phyloP scores from a whole-genome alignment of 1,284 basidiomycete species.

The Irpex sp. region DNA sequence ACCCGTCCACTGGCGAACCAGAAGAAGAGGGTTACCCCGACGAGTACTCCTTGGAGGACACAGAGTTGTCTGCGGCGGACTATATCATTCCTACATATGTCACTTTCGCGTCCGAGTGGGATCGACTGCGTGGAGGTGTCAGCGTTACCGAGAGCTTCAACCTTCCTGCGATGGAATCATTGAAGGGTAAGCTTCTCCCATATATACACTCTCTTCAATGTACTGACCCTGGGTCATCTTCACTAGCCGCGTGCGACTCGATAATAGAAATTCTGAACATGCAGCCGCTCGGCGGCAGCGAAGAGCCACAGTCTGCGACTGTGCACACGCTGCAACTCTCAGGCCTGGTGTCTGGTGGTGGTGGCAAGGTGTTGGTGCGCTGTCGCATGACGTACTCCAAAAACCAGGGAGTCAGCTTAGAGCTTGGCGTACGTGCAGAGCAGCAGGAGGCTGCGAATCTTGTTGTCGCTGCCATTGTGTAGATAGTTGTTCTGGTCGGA shows the following conservation, averaged over 20 bases:
- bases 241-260: conserved; percentile 84
- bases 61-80: conserved; percentile 90
- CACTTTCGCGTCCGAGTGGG: conserved; percentile 94
- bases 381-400: conserved; percentile 94
- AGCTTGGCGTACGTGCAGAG: conserved; percentile 91
- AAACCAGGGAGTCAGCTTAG: conserved; percentile 92
- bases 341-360: conserved; percentile 85
- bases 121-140: conserved; percentile 75
- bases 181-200: conserved; percentile 71
- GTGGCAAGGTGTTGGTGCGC: conserved; percentile 89
- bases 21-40: conserved; percentile 99
- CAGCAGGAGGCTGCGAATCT: conserved; percentile 83
- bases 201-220: conserved; percentile 9
- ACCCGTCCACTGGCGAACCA: conserved; percentile 94
- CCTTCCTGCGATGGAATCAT: conserved; percentile 87
- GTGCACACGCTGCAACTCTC: conserved; percentile 95
- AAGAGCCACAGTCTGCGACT: conserved; percentile 75
- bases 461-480: conserved; percentile 84
- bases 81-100: conserved; percentile 93
- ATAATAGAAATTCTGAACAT: conserved; percentile 94
- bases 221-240: conserved; percentile 13
- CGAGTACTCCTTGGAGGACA: conserved; percentile 96
- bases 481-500: not conserved
- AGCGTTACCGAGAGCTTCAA: conserved; percentile 92
- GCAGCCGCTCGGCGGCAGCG: conserved; percentile 92